Evolutionary conservation across 352 stramenopile genomes (phyloP).

Genomic region (Phytophthora parvispora): DNA sequence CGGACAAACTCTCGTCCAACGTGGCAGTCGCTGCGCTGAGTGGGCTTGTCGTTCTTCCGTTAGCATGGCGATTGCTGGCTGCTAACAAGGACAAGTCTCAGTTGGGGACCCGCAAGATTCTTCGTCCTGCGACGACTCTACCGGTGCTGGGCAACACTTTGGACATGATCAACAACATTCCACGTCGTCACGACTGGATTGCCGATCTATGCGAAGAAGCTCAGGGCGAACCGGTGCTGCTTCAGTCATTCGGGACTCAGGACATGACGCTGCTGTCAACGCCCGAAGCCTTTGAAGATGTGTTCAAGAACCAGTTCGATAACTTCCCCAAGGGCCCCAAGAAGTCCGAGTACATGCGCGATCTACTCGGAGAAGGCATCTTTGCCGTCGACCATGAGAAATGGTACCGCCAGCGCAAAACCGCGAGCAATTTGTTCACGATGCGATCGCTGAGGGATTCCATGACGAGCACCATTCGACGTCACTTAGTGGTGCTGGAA

Average conservation of each 20-base stretch:
- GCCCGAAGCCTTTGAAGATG: slow-evolving; percentile 54
- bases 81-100: slow-evolving; percentile 10
- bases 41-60: slow-evolving; percentile 25
- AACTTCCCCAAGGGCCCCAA: slow-evolving; percentile 72
- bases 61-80: slow-evolving; percentile 22
- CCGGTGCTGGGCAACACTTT: slow-evolving; percentile 51
- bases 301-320: slow-evolving; percentile 75
- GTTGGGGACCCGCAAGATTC: neutral
- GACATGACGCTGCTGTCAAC: slow-evolving; percentile 53
- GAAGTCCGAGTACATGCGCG: slow-evolving; percentile 39
- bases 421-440: slow-evolving; percentile 61
- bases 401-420: slow-evolving; percentile 70
- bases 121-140: slow-evolving; percentile 26
- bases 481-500: slow-evolving; percentile 42
- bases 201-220: slow-evolving; percentile 34
- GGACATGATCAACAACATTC: slow-evolving; percentile 37
- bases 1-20: slow-evolving; percentile 26
- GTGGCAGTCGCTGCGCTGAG: slow-evolving; percentile 14
- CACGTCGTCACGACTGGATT: slow-evolving; percentile 56
- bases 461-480: slow-evolving; percentile 55
- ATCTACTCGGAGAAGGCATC: slow-evolving; percentile 64
- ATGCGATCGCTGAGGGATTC: slow-evolving; percentile 46
- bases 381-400: slow-evolving; percentile 58
- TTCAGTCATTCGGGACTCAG: slow-evolving; percentile 39
- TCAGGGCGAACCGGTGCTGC: slow-evolving; percentile 41